Evolutionary conservation across 345 rosid species (phyloP), one percentile per base, ranked within the genome.

Genomic region (Acer yangbiense): DNA sequence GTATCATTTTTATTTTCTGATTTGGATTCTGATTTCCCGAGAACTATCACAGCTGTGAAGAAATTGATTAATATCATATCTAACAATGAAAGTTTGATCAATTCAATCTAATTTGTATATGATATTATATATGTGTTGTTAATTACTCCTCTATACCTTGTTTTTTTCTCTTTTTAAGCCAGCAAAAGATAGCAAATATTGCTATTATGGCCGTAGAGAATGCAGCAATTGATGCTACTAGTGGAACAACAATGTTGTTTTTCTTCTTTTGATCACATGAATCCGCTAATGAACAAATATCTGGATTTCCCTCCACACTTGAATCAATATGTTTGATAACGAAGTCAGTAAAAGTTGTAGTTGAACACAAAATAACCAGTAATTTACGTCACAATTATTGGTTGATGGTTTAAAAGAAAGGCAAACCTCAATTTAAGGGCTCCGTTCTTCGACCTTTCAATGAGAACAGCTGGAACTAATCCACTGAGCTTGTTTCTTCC

Each of bases 401-500:
- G 6, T 35, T 35, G 39, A 35, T 4, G 39, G 39, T 35, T 4
- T 4, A 54, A 11, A 6, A 5, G n/a, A 4, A 25, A 5, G 11
- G n/a, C 39, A 14, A 32, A 73, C 80, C 81, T 90, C 39, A 35
- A 35, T 0, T 4, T 35, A 4, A 35, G 39, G 39, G 39, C 6
- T 35, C 6, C 0, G 39, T 35, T 32, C n/a, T n/a, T n/a, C n/a
- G n/a, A n/a, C n/a, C n/a, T 23, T 18, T 83, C 83, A 16, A 74
- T 58, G 60, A 90, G 88, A 27, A 46, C 78, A 57, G 65, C 29
- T 27, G 91, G 91, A 71, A 90, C 52, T 23, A 87, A 69, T 21
- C 92, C 92, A 10, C 81, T 77, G 43, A 87, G 85, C 65, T 76
- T 69, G 81, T 90, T 90, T 39, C 75, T 79, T 23, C 73, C n/a